Evolutionary conservation across 2,329 filamentous ascomycete genomes (phyloP), one percentile per base, ranked within the genome.

Genomic region (Colletotrichum acutatum): DNA sequence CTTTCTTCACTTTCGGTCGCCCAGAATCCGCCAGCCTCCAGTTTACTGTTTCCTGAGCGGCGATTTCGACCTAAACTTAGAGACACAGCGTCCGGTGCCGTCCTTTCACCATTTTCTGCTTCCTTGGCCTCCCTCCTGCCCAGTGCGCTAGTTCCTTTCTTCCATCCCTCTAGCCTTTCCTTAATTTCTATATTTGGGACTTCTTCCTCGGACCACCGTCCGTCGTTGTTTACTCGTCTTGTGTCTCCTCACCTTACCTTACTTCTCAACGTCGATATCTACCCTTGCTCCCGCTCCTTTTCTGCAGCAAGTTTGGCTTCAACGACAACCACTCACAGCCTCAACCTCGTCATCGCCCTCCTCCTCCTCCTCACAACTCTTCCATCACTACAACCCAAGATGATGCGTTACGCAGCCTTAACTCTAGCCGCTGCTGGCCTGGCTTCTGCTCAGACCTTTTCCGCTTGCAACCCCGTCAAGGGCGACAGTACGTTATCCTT

Each of bases 391-490:
- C 16, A 30, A 8, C 14, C 9, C 32, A 42, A 30, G 22, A 70
- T 49, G 70, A 70, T 72, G 70, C 63, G 56, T 37, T 65, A 60
- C 66, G 34, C 70, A 12, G 59, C 69, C 42, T 56, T 75, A 22
- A 60, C 63, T 24, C 32, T 75, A 58, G 74, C 74, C 62, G 6
- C 59, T 56, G 66, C 62, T 26, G 61, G 68, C 53, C 66, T 74
- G 34, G 73, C 63, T 49, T 67, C 66, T 4, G 74, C 72, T 24
- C 74, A 75, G 59, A 75, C 74, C n/a, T 72, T 52, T 24, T 75
- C 74, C 5, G 14, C 28, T 1, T 76, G 74, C 56, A 76, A 76
- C 49, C 74, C 74, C 30, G 71, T 74, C 24, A 74, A 74, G 54
- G 74, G 74, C 53, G 71, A 75, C 26, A 53, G 74, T 75, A 19